A percentile compares a stretch with the other conserved stretches of the same genome.
These are phyloP conservation scores for Neurospora tetraspora DNA, from an alignment of 495 filamentous ascomycete species.

Conservation along the genomic window DNA sequence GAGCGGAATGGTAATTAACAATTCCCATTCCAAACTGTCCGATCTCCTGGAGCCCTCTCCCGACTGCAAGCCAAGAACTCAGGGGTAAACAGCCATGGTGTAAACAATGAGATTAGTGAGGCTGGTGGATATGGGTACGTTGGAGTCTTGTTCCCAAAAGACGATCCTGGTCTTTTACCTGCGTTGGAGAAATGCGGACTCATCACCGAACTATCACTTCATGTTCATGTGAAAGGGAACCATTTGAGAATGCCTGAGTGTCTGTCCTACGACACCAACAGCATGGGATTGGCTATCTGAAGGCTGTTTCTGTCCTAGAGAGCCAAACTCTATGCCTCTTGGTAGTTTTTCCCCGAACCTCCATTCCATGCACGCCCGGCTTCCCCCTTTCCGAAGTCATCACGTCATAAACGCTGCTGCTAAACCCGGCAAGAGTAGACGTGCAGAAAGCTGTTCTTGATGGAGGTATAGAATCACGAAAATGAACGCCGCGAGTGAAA, in stretches of 20 bases:
- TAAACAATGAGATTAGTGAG: background rate
- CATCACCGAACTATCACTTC: background rate
- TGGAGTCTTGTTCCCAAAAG: background rate
- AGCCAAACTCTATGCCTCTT: background rate
- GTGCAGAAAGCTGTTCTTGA: background rate
- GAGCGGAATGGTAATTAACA: background rate
- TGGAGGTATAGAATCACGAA: background rate
- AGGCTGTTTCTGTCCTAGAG: background rate
- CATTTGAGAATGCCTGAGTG: background rate
- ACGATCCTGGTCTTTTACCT: background rate
- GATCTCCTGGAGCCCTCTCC: background rate
- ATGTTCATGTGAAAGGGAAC: background rate
- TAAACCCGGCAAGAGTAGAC: background rate
- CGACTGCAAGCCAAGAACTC: background rate
- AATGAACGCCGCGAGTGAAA: constrained; percentile 8
- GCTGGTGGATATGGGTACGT: background rate
- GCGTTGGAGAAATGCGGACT: background rate
- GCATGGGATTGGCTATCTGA: background rate
- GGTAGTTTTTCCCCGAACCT: background rate
- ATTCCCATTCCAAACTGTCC: background rate
- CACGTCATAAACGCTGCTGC: background rate
- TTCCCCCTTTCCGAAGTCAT: background rate
- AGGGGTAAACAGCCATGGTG: background rate
- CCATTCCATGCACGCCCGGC: background rate
- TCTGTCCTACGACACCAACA: background rate